Evolutionary conservation across 306 rosid species (phyloP).

Genomic region (Quercus agrifolia): DNA sequence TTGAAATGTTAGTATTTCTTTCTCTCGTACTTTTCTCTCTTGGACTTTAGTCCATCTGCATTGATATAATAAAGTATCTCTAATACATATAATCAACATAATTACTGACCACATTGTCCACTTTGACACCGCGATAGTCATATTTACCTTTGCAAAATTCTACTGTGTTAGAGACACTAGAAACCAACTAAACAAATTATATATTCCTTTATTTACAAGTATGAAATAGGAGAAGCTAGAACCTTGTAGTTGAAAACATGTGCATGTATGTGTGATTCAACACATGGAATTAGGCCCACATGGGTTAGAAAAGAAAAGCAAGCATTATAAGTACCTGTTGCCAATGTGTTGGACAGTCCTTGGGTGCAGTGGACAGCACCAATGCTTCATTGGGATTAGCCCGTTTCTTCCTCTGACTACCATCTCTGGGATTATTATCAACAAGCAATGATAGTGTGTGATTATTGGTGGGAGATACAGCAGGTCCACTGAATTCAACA

Average conservation of each 20-base stretch:
- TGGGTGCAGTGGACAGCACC: conserved; percentile 92
- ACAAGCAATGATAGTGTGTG: conserved; percentile 25
- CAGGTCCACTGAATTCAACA: conserved; percentile 83
- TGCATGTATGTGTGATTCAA: neutral
- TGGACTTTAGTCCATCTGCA: neutral
- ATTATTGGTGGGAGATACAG: conserved; percentile 38
- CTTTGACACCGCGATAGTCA: neutral
- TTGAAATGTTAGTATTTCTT: neutral
- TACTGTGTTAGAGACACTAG: neutral
- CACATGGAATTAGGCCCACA: neutral
- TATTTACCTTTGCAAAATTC: neutral
- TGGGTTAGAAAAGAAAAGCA: neutral
- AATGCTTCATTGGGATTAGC: conserved; percentile 71
- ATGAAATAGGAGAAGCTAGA: conserved; percentile 13
- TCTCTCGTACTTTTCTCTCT: neutral
- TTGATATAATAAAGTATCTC: neutral
- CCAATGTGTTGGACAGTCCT: conserved; percentile 99
- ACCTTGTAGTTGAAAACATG: conserved; percentile 10
- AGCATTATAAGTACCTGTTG: conserved; percentile 67
- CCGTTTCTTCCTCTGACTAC: conserved; percentile 72
- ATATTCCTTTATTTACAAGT: neutral
- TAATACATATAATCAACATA: neutral
- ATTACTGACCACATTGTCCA: neutral
- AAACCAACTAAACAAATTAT: neutral
- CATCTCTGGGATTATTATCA: conserved; percentile 56